Conservation (phyloP, 2,329 filamentous ascomycete species). For the Ophiostoma ips region DNA sequence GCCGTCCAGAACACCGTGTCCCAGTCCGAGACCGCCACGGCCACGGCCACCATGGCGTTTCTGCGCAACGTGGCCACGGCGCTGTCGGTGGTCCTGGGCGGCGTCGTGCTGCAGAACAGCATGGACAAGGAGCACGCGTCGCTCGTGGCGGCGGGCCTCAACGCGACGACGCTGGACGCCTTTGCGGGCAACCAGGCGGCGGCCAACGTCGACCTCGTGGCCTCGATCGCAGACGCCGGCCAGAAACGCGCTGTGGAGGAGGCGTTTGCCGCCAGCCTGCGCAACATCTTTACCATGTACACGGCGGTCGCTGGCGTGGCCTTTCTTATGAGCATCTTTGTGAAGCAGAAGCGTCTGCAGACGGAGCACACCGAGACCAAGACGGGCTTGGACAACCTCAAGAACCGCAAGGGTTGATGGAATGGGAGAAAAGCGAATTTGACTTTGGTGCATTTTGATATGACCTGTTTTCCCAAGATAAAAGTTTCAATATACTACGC, state of each 20-base stretch:
- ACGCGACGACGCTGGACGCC: conserved; percentile 6
- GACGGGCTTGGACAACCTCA: conserved; percentile 6
- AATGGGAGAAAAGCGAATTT: too few relatives aligned
- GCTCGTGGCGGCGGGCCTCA: conserved; percentile 23
- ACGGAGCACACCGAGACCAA: conserved; percentile 7
- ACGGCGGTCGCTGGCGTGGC: conserved; percentile 3
- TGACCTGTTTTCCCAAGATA: too few relatives aligned
- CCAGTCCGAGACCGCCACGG: conserved; percentile 41
- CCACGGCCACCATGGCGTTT: conserved; percentile 43
- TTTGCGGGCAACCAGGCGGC: conserved; percentile 44
- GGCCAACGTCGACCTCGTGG: conserved; percentile 47
- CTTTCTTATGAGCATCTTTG: conserved; percentile 5
- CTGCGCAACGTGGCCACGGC: conserved; percentile 48
- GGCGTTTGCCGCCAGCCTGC: conserved; percentile 5
- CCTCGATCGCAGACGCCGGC: conserved; percentile 13
- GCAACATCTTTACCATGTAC: conserved; percentile 10
- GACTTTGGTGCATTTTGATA: too few relatives aligned
- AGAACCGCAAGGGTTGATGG: neutral
- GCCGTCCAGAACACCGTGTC: conserved; percentile 45
- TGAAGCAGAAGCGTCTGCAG: conserved; percentile 4
- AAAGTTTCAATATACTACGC: too few relatives aligned
- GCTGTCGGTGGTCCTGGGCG: conserved; percentile 56
- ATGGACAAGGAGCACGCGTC: conserved; percentile 34
- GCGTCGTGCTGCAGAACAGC: conserved; percentile 66
- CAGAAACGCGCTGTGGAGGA: conserved; percentile 5